Evolutionary conservation across 768 basidiomycete genomes (phyloP).

Genomic region (Antrodiella citrinella): DNA sequence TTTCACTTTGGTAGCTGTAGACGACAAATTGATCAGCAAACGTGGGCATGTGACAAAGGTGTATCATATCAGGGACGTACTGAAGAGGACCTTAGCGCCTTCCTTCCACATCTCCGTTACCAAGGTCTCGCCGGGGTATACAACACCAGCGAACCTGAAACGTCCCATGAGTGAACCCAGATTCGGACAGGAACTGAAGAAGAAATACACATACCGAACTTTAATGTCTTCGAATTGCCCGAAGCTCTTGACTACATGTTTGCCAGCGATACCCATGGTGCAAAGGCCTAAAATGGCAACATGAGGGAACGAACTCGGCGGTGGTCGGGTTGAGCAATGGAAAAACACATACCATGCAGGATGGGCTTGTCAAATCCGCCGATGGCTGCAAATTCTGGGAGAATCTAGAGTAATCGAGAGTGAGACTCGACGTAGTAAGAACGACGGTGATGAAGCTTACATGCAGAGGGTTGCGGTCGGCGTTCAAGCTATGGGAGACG

Average conservation of each 20-base stretch:
- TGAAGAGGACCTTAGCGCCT: constrained; percentile 81
- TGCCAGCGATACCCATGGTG: constrained; percentile 87
- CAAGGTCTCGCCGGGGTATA: constrained; percentile 93
- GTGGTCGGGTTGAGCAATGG: not conserved
- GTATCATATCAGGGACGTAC: constrained; percentile 40
- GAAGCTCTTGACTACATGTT: constrained; percentile 84
- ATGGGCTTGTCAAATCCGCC: constrained; percentile 94
- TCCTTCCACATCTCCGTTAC: constrained; percentile 99
- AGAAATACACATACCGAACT: constrained; percentile 54
- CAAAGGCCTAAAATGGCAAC: constrained; percentile 52
- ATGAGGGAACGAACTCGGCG: not conserved
- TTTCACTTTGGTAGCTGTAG: constrained; percentile 77
- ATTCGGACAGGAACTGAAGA: not conserved
- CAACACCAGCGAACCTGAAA: constrained; percentile 77
- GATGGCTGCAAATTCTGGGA: constrained; percentile 87
- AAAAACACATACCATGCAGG: constrained; percentile 45
- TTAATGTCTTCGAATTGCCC: constrained; percentile 91
- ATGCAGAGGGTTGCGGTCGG: constrained; percentile 88
- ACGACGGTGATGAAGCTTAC: constrained; percentile 32
- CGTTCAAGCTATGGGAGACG: constrained; percentile 59
- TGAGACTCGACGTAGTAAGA: not conserved
- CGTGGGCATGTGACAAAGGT: not conserved
- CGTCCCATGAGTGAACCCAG: not conserved
- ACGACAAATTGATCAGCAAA: not conserved
- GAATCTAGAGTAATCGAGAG: constrained; percentile 44